Conservation (phyloP, 2,329 filamentous ascomycete genomes). For the Fusarium algeriense region DNA sequence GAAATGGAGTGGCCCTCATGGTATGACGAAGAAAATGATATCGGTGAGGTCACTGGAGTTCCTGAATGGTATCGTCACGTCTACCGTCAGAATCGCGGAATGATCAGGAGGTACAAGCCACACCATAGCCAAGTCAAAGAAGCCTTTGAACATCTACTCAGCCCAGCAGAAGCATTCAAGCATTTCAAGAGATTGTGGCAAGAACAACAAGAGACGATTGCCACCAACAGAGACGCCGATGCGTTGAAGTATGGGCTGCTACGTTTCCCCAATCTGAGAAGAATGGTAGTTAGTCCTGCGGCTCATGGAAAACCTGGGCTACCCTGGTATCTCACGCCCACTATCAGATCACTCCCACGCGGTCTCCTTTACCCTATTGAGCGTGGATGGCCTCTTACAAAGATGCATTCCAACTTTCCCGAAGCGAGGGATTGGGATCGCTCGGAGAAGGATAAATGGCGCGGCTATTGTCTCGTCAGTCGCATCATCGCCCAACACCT, state of each 20-base stretch:
- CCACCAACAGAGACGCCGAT: slow-evolving; percentile 44
- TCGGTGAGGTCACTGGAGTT: not conserved
- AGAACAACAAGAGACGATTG: slow-evolving; percentile 51
- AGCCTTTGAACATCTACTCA: not conserved
- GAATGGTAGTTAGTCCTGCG: slow-evolving; percentile 55
- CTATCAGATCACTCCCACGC: not conserved
- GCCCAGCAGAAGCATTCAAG: slow-evolving; percentile 36
- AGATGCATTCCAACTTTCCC: not conserved
- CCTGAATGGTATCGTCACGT: not conserved
- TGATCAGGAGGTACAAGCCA: not conserved
- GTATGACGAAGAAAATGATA: not conserved
- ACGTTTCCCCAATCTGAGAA: slow-evolving; percentile 52
- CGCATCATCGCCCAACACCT: slow-evolving; percentile 44
- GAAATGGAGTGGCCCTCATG: not conserved
- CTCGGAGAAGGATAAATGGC: slow-evolving; percentile 34
- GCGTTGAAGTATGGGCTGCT: slow-evolving; percentile 49
- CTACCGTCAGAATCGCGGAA: not conserved
- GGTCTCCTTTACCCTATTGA: slow-evolving; percentile 57
- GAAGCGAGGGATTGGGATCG: not conserved
- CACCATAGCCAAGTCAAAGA: not conserved
- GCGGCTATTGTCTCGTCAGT: slow-evolving; percentile 49
- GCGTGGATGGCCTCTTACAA: slow-evolving; percentile 41
- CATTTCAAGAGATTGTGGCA: slow-evolving; percentile 51
- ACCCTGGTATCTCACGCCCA: slow-evolving; percentile 54
- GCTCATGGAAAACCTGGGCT: slow-evolving; percentile 53